Percentiles rank a stretch among this genome's conserved stretches.
Evolutionary conservation across 257 asterid species (phyloP).

Genomic region (Petrea volubilis): DNA sequence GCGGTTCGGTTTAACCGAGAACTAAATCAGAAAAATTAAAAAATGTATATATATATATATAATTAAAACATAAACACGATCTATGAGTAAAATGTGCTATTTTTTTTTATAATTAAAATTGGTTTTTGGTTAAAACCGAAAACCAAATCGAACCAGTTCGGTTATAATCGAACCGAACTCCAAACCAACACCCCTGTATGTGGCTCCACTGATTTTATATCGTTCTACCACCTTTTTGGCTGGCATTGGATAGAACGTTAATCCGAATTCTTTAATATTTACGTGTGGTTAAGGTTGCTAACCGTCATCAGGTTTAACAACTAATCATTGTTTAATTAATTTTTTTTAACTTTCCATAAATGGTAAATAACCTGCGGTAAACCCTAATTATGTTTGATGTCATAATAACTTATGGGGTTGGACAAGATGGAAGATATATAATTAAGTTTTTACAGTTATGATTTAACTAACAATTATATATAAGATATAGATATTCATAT

Average conservation of each 20-base stretch:
- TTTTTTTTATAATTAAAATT: no score
- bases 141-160: no score
- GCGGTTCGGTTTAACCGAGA: no score
- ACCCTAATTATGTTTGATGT: conserved; percentile 22
- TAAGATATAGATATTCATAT: no score
- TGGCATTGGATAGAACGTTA: not conserved
- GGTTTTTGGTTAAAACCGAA: no score
- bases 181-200: no score
- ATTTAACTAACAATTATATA: conserved; percentile 47
- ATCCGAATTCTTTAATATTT: not conserved
- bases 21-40: no score
- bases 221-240: not conserved
- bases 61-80: no score
- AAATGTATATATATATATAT: no score
- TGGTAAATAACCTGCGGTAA: conserved; percentile 29
- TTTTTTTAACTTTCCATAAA: conserved; percentile 29
- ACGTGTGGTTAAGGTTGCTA: conserved; percentile 14
- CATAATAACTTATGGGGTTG: conserved; percentile 22
- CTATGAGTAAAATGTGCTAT: no score
- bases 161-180: no score
- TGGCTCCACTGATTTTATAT: not conserved
- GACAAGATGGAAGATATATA: conserved; percentile 45
- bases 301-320: not conserved
- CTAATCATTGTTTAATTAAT: conserved; percentile 33
- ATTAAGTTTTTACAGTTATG: conserved; percentile 33